Base-by-base conservation (phyloP, 2,329 filamentous ascomycete genomes). In the Epichloe festucae region DNA sequence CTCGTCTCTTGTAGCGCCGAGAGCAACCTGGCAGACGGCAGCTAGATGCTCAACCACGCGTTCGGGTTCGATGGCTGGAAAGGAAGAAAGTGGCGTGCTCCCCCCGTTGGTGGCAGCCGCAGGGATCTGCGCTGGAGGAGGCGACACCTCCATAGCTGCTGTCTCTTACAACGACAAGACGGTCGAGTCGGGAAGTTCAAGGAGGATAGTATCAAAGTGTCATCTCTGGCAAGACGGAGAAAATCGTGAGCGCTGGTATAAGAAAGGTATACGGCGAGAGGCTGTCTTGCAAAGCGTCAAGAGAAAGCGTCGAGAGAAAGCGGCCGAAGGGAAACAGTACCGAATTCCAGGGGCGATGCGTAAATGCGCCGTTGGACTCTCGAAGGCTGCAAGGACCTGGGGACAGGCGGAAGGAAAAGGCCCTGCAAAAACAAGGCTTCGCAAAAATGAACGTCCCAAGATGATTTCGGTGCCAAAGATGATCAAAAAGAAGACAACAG, bases 1-100 rank as follows among this genome's bases (percentile, higher is more conserved):
- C 64, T 98, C 91, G 56, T 81, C 75, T 63, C 82, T 81, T 52
- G 79, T 79, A 60, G 87, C 85, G 58, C 87, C 87, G 46, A 91
- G 77, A 57, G 85, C 85, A 53, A 87, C 79, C 66, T 82, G 77
- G 58, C 89, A 79, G 53, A 90, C 78, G 54, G 81, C 76, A 40
- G 77, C 76, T 55, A 91, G 73, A 67, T 91, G 82, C 53, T 89
- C 82, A 57, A 90, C 75, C 49, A 90, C 75, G 58, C 79, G 71
- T 57, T 71, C 73, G n/a, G 85, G 80, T 61, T 89, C 85, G 64
- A 87, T 71, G 55, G 74, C 71, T 53, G 73, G 71, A 58, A 81
- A 78, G 46, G 75, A 60, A 52, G 75, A 57, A 44, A 67, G 55
- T 42, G 65, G 55, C 48, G 73, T 67, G 60, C 75, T 76, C 46